Base-by-base conservation (phyloP, 495 filamentous ascomycete species). In the Xylaria cubensis region DNA sequence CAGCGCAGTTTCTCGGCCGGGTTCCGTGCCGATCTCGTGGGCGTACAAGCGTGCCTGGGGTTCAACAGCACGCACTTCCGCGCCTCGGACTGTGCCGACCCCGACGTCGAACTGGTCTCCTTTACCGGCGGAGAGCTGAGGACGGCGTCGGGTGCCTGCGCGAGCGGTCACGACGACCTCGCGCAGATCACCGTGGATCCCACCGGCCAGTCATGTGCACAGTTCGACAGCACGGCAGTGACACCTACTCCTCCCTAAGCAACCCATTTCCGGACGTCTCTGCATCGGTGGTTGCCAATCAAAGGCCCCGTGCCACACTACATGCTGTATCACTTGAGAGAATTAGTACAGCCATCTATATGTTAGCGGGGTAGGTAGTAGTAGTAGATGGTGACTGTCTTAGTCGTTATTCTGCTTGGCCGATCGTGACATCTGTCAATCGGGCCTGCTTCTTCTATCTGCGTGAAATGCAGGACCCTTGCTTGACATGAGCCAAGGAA, bases 21-120 rank as follows among this genome's bases (percentile, higher is more conserved):
- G 12, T 80, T 80, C 74, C 78, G 78, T 6, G 65, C 74, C 6
- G 77, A 80, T 58, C 72, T 80, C 12, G 76, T 79, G 7, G 75
- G 71, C 44, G 74, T 75, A 59, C 63, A 74, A 29, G 78, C 72
- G 36, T 81, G 80, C 71, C 66, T 81, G 3, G 80, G 71, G 2
- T 79, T 78, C 61, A 79, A 79, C 64, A 67, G 72, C 19, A 75
- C 75, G n/a, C 29, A 56, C 48, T 79, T 79, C 75, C 63, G 56
- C 34, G 77, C 78, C 26, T 70, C 77, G 44, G 74, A 77, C 66
- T 81, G 79, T 64, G 72, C 55, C n/a, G 65, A 61, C 1, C 19
- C 64, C 21, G 70, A 64, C 29, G 21, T 75, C n/a, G 64, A 74
- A n/a, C 73, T 73, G 19, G 77, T 76, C 34, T 71, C 71, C 26